A percentile compares a stretch with the other conserved stretches of the same genome.
Evolutionary conservation across 1,284 basidiomycete genomes (phyloP).

Genomic region (Trichosporon sp.): DNA sequence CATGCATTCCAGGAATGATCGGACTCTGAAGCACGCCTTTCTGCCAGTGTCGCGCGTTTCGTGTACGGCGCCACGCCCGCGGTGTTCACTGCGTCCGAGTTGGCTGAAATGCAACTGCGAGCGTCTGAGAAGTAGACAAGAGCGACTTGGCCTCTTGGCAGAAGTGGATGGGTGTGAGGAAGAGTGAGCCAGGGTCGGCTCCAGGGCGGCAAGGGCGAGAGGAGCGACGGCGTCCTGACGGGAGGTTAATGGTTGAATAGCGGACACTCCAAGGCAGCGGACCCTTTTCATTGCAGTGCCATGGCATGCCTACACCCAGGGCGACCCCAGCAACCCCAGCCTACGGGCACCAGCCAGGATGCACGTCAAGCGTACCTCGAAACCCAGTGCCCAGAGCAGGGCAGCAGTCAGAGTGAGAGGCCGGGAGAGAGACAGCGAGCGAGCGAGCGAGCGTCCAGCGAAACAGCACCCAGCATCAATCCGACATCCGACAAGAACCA

Average conservation of each 20-base stretch:
- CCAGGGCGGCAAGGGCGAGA: neutral
- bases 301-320: neutral
- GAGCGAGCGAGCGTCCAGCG: neutral
- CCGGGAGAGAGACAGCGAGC: neutral
- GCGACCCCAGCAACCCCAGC: neutral
- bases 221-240: neutral
- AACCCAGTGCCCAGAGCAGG: neutral
- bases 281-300: conserved; percentile 10
- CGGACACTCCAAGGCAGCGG: conserved; percentile 5
- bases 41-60: neutral
- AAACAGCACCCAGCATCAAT: conserved; percentile 3
- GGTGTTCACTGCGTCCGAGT: neutral
- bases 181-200: neutral
- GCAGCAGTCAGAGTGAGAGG: neutral
- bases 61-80: neutral
- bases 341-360: neutral
- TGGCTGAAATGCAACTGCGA: neutral
- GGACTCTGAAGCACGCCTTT: too few relatives aligned
- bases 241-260: conserved; percentile 1
- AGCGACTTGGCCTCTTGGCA: neutral
- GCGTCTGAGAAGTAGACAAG: neutral
- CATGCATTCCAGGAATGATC: neutral
- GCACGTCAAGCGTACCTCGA: neutral
- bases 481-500: conserved; percentile 9
- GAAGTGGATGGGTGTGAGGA: neutral